Evolutionary conservation across 495 filamentous ascomycete genomes (phyloP).

Genomic region (Hypoxylon fragiforme): DNA sequence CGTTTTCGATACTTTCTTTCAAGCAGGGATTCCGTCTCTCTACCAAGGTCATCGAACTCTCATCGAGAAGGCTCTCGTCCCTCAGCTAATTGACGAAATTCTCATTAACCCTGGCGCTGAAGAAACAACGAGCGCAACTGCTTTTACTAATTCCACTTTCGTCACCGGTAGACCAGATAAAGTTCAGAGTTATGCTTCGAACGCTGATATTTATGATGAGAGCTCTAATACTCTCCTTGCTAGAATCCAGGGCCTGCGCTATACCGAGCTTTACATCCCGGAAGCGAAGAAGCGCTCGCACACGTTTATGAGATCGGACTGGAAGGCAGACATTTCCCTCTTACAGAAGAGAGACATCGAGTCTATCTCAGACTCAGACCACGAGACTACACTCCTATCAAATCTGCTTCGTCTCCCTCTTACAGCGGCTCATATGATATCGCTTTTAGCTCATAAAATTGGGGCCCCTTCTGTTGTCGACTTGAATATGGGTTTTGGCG

Average conservation of each 20-base stretch:
- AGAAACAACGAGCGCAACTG: background rate
- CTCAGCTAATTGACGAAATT: background rate
- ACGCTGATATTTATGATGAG: background rate
- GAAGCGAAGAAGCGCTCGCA: background rate
- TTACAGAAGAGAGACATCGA: too few relatives aligned
- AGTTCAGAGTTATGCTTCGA: background rate
- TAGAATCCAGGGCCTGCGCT: background rate
- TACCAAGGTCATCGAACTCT: background rate
- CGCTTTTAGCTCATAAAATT: too few relatives aligned
- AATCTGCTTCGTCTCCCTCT: too few relatives aligned
- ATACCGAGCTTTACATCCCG: background rate
- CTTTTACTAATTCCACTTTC: background rate
- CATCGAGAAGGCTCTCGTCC: background rate
- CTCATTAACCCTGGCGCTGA: background rate
- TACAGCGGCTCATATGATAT: too few relatives aligned
- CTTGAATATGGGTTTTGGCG: too few relatives aligned
- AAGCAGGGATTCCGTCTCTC: background rate
- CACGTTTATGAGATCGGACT: background rate
- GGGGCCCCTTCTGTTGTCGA: too few relatives aligned
- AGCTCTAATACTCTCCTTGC: background rate
- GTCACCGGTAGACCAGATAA: background rate
- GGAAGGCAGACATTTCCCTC: constrained; percentile 38
- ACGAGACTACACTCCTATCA: too few relatives aligned
- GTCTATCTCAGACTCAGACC: too few relatives aligned
- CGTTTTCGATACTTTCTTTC: background rate